phyloP scores from a whole-genome alignment of 768 basidiomycete species.

The Grammothele lineata region DNA sequence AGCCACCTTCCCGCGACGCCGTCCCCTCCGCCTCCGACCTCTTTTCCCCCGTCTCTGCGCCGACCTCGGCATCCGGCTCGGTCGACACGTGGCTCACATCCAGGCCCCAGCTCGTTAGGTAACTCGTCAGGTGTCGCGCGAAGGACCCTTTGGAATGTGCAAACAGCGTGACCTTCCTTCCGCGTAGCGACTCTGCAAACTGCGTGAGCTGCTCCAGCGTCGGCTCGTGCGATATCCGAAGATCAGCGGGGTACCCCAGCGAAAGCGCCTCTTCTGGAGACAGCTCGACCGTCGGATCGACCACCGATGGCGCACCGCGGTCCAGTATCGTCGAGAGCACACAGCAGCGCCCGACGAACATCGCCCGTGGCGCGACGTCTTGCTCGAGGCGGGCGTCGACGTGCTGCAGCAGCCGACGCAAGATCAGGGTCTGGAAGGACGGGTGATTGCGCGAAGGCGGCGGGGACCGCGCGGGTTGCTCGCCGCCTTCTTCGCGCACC shows the following conservation, averaged over 20 bases:
- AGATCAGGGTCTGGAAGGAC: conserved; percentile 46
- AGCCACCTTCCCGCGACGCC: conserved; percentile 1
- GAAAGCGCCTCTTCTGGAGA: conserved; percentile 45
- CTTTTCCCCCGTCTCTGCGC: conserved; percentile 19
- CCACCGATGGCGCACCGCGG: conserved; percentile 46
- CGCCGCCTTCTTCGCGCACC: too few species aligned
- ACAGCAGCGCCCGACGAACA: conserved; percentile 49
- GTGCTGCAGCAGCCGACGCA: conserved; percentile 57
- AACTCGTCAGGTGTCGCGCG: conserved; percentile 89
- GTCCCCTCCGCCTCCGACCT: background rate
- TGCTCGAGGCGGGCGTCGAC: conserved; percentile 43
- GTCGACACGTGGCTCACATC: conserved; percentile 79
- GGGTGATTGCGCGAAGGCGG: conserved; percentile 31
- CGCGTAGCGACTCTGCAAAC: conserved; percentile 80
- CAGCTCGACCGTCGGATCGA: conserved; percentile 36
- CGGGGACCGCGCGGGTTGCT: background rate
- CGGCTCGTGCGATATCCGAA: conserved; percentile 63
- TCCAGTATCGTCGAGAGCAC: conserved; percentile 64
- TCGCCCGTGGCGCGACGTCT: conserved; percentile 42
- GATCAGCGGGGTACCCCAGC: conserved; percentile 40
- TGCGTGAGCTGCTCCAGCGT: conserved; percentile 69
- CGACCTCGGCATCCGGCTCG: conserved; percentile 47
- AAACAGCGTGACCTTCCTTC: conserved; percentile 79
- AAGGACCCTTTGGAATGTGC: conserved; percentile 86
- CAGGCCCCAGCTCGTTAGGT: conserved; percentile 93